Evolutionary conservation across 345 rosid species (phyloP).

Genomic region (Eucalyptus cladocalyx): DNA sequence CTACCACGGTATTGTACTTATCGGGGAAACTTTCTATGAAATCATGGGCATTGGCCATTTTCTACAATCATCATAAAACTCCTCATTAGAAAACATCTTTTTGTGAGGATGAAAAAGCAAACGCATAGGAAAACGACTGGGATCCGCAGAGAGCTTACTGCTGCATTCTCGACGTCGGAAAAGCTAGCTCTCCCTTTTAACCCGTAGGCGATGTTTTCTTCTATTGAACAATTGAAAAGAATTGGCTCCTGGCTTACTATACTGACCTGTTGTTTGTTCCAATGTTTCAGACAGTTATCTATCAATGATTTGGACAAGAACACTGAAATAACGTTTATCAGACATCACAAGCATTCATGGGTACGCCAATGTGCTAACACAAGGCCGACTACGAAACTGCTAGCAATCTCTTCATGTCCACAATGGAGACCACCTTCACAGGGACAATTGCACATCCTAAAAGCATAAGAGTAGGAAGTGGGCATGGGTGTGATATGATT

Average conservation of each 20-base stretch:
- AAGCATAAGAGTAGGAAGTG: background rate
- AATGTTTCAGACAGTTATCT: background rate
- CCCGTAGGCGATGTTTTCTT: slow-evolving; percentile 64
- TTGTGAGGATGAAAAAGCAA: background rate
- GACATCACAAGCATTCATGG: background rate
- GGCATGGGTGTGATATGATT: background rate
- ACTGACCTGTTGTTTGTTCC: slow-evolving; percentile 38
- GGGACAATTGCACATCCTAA: background rate
- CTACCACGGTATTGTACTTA: slow-evolving; percentile 63
- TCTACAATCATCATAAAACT: slow-evolving; percentile 25
- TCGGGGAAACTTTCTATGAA: slow-evolving; percentile 77
- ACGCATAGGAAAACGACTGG: background rate
- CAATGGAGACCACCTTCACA: background rate
- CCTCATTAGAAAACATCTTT: background rate
- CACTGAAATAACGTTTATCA: background rate
- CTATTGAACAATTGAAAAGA: slow-evolving; percentile 52
- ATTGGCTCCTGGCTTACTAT: slow-evolving; percentile 98
- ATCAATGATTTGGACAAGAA: background rate
- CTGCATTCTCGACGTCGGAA: slow-evolving; percentile 49
- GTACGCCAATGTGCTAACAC: background rate
- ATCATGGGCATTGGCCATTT: slow-evolving; percentile 94
- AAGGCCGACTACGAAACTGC: background rate
- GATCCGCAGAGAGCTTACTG: slow-evolving; percentile 28
- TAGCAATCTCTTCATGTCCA: background rate
- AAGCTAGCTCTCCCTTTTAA: slow-evolving; percentile 43